A percentile compares a stretch with the other conserved stretches of the same genome.
phyloP scores from a whole-genome alignment of 2,329 filamentous ascomycete species.

The Aspergillus pseudotamarii region DNA sequence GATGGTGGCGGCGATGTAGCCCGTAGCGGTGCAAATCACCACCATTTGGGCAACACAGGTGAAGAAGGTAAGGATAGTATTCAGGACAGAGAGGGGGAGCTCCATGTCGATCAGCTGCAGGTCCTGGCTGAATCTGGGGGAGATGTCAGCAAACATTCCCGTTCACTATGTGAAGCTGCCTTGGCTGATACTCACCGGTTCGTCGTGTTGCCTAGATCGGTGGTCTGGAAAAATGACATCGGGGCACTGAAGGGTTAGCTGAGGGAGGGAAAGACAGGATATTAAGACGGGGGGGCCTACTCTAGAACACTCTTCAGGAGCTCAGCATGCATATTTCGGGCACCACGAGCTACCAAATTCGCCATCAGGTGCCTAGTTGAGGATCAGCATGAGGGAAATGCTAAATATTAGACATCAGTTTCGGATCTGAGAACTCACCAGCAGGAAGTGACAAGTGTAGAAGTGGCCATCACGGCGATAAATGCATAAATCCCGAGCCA shows the following conservation, averaged over 20 bases:
- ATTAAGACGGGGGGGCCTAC: background rate
- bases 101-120: constrained; percentile 22
- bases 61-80: constrained; percentile 8
- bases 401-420: background rate
- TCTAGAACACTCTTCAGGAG: background rate
- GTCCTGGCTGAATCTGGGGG: constrained; percentile 1
- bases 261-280: constrained; percentile 7
- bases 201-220: constrained; percentile 12
- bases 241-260: constrained; percentile 15
- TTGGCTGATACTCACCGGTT: constrained; percentile 8
- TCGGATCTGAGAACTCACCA: background rate
- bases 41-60: constrained; percentile 7
- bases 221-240: constrained; percentile 18
- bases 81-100: constrained; percentile 14
- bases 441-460: background rate
- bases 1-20: constrained; percentile 27
- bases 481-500: background rate
- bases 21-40: constrained; percentile 3
- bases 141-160: background rate
- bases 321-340: background rate
- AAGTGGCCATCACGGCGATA: background rate
- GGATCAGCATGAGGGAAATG: background rate
- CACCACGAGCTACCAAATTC: background rate
- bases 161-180: background rate
- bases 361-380: background rate